Evolutionary conservation across 352 stramenopile species (phyloP).

Genomic region (Hyphochytrium catenoides): DNA sequence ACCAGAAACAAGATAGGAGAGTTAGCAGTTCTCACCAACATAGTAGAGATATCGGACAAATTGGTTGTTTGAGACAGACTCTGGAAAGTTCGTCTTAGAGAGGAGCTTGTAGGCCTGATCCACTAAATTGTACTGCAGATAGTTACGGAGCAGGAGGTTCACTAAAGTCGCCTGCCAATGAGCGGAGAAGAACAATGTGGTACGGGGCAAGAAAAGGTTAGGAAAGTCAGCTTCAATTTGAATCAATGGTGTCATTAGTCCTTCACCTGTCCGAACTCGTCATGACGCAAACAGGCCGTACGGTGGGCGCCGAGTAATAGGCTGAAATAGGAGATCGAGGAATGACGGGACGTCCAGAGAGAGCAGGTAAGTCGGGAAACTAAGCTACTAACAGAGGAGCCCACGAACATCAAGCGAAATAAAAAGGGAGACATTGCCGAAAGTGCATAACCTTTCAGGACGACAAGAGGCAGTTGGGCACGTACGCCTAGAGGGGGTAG

Average conservation of each 20-base stretch:
- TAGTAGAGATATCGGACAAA: constrained; percentile 95
- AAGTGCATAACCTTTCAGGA: constrained; percentile 29
- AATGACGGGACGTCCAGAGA: too few species aligned
- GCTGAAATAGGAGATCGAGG: constrained; percentile 6
- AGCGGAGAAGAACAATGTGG: too few species aligned
- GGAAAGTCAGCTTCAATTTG: too few species aligned
- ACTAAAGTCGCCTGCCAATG: constrained; percentile 68
- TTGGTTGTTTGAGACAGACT: constrained; percentile 92
- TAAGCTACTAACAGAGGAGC: neutral
- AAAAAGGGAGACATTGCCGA: constrained; percentile 8
- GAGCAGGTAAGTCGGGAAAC: too few species aligned
- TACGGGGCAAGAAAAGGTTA: too few species aligned
- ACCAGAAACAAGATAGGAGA: neutral
- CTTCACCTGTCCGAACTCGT: constrained; percentile 66
- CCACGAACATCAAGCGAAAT: constrained; percentile 6
- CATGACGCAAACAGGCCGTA: constrained; percentile 58
- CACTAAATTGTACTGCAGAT: constrained; percentile 64
- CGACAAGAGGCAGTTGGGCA: constrained; percentile 29
- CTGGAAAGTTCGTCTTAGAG: constrained; percentile 59
- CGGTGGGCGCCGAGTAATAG: constrained; percentile 49
- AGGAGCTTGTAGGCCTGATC: constrained; percentile 79
- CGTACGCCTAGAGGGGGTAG: constrained; percentile 37
- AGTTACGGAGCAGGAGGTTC: constrained; percentile 71
- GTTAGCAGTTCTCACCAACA: constrained; percentile 13
- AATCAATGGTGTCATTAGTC: too few species aligned